Conservation (phyloP, 768 basidiomycete genomes). For the Russula ochroleuca region DNA sequence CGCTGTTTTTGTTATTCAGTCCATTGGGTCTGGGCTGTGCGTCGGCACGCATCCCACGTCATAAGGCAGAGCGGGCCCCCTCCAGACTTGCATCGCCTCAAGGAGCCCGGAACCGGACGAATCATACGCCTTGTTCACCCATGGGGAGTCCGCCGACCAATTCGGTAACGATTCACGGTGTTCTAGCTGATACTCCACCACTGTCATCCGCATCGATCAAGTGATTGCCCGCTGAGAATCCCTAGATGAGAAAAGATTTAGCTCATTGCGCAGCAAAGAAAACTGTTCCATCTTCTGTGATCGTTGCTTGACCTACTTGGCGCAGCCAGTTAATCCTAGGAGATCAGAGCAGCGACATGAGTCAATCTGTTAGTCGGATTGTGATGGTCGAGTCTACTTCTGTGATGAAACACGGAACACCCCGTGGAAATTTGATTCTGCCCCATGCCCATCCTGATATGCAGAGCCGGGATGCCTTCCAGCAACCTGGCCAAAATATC, state of each 20-base stretch:
- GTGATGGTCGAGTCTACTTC: neutral
- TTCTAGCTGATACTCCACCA: neutral
- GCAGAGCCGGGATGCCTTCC: neutral
- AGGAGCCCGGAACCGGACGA: neutral
- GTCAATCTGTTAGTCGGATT: constrained; percentile 8
- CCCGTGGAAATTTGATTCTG: neutral
- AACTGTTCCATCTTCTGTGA: constrained; percentile 8
- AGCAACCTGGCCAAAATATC: neutral
- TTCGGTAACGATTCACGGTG: neutral
- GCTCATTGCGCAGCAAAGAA: constrained; percentile 18
- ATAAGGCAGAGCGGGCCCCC: neutral
- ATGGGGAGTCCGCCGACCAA: neutral
- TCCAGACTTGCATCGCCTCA: neutral
- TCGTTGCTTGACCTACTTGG: constrained; percentile 4
- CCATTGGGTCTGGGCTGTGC: neutral
- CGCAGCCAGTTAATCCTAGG: constrained; percentile 15
- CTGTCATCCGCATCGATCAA: neutral
- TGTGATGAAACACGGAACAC: constrained; percentile 9
- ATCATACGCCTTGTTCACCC: constrained; percentile 1
- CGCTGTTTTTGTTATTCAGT: neutral
- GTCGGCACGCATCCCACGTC: neutral
- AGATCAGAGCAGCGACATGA: constrained; percentile 11
- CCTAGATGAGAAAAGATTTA: neutral
- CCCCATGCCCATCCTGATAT: neutral
- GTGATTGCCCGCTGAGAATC: neutral